Conservation (phyloP, 2,329 filamentous ascomycete genomes). For the Fonsecaea erecta region DNA sequence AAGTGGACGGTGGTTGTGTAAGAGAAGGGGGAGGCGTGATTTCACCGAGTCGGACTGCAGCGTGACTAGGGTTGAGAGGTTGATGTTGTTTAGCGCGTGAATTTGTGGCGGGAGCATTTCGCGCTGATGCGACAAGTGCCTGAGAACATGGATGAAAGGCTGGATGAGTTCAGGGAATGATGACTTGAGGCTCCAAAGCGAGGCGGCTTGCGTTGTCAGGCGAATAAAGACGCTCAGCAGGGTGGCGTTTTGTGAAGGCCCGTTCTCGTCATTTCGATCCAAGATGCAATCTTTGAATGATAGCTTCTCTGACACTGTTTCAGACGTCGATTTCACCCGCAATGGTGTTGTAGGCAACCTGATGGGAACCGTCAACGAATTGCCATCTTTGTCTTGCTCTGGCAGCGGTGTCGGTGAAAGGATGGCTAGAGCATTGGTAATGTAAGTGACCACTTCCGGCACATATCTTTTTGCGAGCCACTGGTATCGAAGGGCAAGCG, state of each 20-base stretch:
- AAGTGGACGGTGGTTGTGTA: slow-evolving; percentile 86
- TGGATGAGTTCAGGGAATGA: slow-evolving; percentile 80
- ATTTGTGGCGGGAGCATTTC: slow-evolving; percentile 60
- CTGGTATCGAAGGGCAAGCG: slow-evolving; percentile 82
- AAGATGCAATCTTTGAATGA: slow-evolving; percentile 50
- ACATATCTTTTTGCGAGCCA: slow-evolving; percentile 81
- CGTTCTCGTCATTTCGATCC: neutral
- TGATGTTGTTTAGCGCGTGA: slow-evolving; percentile 50
- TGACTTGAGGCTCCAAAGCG: slow-evolving; percentile 73
- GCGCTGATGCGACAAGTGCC: slow-evolving; percentile 56
- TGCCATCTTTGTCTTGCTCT: slow-evolving; percentile 18
- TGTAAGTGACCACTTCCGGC: slow-evolving; percentile 84
- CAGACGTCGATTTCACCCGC: slow-evolving; percentile 51
- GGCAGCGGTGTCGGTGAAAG: slow-evolving; percentile 52
- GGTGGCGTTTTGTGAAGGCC: slow-evolving; percentile 4
- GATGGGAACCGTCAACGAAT: slow-evolving; percentile 27
- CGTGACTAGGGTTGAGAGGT: slow-evolving; percentile 45
- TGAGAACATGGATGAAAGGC: slow-evolving; percentile 63
- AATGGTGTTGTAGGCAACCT: slow-evolving; percentile 52
- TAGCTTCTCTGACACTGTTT: slow-evolving; percentile 56
- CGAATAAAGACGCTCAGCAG: slow-evolving; percentile 54
- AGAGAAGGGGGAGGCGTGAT: slow-evolving; percentile 75
- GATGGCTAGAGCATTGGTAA: slow-evolving; percentile 71
- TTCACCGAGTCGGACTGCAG: slow-evolving; percentile 63
- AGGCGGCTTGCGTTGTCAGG: slow-evolving; percentile 69